phyloP scores from a whole-genome alignment of 192 early-diverging fungal species.

The Backusella macrospora region DNA sequence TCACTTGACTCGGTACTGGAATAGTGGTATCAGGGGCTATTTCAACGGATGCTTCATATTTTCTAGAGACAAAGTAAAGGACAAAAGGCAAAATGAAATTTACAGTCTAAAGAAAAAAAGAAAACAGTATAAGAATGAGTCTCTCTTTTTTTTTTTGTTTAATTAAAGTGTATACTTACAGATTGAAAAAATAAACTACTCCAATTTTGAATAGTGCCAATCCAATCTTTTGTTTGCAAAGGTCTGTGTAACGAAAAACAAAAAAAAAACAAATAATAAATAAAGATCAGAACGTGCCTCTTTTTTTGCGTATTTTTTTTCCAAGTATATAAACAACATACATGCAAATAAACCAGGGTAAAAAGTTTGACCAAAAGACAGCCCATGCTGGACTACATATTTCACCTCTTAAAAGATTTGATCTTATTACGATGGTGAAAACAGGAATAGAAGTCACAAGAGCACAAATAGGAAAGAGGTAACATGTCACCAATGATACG shows the following conservation, averaged over 20 bases:
- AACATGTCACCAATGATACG: constrained; percentile 46
- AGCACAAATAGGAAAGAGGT: constrained; percentile 57
- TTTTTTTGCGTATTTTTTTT: not conserved
- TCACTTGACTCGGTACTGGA: not conserved
- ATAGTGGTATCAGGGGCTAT: not conserved
- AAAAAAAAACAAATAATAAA: not conserved
- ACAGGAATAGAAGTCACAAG: constrained; percentile 74
- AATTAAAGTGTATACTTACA: constrained; percentile 10
- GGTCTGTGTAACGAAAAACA: constrained; percentile 39
- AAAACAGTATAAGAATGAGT: not conserved
- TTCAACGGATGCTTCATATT: constrained; percentile 34
- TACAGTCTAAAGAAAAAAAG: constrained; percentile 40
- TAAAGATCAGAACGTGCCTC: not conserved
- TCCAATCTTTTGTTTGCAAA: constrained; percentile 64
- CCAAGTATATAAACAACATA: constrained; percentile 16
- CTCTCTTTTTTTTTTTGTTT: not conserved
- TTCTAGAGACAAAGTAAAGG: constrained; percentile 62
- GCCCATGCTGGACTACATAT: constrained; percentile 52
- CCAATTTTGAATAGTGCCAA: constrained; percentile 63
- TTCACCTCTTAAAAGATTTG: constrained; percentile 56
- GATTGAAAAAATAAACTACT: constrained; percentile 66
- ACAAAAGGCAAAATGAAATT: constrained; percentile 72
- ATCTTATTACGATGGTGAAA: constrained; percentile 66
- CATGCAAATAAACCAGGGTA: constrained; percentile 66
- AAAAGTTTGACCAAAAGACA: constrained; percentile 54